phyloP scores from a whole-genome alignment of 1,284 basidiomycete genomes.

The Ustilago esculenta region DNA sequence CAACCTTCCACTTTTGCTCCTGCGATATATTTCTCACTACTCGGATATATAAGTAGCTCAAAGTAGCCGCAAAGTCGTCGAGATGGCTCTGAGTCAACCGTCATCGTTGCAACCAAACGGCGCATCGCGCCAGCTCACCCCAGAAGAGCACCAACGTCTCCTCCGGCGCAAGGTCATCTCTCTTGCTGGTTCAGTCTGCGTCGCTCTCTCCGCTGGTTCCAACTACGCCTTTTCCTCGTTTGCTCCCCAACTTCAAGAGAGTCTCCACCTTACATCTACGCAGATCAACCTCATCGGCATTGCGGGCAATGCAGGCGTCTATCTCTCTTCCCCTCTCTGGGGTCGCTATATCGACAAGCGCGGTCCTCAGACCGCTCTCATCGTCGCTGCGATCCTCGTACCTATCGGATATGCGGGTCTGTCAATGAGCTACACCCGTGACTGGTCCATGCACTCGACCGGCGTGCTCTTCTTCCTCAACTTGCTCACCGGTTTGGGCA shows the following conservation, averaged over 20 bases:
- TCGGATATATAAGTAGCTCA: too few relatives aligned
- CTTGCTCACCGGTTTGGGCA: slow-evolving; percentile 55
- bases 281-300: slow-evolving; percentile 68
- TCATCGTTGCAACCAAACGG: neutral
- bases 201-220: slow-evolving; percentile 64
- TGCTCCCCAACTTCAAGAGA: slow-evolving; percentile 66
- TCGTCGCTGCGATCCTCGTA: slow-evolving; percentile 50
- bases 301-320: slow-evolving; percentile 67
- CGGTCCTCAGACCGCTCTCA: slow-evolving; percentile 55
- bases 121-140: neutral
- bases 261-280: slow-evolving; percentile 63
- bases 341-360: slow-evolving; percentile 60
- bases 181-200: slow-evolving; percentile 58
- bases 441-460: slow-evolving; percentile 44
- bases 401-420: slow-evolving; percentile 56
- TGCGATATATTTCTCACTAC: too few relatives aligned
- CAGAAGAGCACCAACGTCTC: slow-evolving; percentile 11
- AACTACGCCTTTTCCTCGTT: slow-evolving; percentile 67
- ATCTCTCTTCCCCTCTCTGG: slow-evolving; percentile 63
- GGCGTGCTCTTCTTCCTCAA: slow-evolving; percentile 50
- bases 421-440: slow-evolving; percentile 31
- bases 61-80: too few relatives aligned
- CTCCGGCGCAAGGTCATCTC: slow-evolving; percentile 50
- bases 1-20: too few relatives aligned
- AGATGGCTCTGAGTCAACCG: slow-evolving; percentile 4